Conservation (phyloP, 257 asterid species). For the Cordia subcordata region DNA sequence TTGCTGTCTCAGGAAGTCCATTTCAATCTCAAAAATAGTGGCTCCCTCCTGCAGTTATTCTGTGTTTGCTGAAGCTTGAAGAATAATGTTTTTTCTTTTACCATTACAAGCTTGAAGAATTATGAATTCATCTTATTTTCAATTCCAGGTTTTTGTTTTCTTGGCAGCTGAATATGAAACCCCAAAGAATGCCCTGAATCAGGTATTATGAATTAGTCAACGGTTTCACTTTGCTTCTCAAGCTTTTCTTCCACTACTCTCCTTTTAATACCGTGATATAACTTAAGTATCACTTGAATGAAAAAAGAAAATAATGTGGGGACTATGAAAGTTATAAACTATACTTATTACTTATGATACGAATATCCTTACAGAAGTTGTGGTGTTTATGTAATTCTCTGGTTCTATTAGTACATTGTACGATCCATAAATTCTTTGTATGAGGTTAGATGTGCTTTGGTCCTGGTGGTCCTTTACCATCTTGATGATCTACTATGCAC, state of each 20-base stretch:
- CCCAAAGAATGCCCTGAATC: constrained; percentile 66
- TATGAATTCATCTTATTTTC: too few species aligned
- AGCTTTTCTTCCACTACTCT: background rate
- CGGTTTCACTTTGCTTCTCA: background rate
- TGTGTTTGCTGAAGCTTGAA: background rate
- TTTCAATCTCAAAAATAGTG: background rate
- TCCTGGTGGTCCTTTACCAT: too few species aligned
- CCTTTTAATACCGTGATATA: background rate
- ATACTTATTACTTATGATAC: background rate
- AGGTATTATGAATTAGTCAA: constrained; percentile 29
- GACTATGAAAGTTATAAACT: too few species aligned
- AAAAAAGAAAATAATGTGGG: background rate
- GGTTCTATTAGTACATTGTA: too few species aligned
- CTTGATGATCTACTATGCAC: too few species aligned
- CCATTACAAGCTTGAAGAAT: background rate
- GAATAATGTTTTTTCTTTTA: too few species aligned
- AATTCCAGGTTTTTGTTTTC: constrained; percentile 71
- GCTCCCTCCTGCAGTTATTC: background rate
- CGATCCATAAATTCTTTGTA: too few species aligned
- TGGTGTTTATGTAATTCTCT: background rate
- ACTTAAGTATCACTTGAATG: background rate
- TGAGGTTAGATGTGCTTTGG: too few species aligned
- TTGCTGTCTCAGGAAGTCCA: too few species aligned
- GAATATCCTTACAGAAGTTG: background rate
- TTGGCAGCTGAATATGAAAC: constrained; percentile 84